Evolutionary conservation across 1,284 basidiomycete genomes (phyloP).

Genomic region (Phylloporus sp.): DNA sequence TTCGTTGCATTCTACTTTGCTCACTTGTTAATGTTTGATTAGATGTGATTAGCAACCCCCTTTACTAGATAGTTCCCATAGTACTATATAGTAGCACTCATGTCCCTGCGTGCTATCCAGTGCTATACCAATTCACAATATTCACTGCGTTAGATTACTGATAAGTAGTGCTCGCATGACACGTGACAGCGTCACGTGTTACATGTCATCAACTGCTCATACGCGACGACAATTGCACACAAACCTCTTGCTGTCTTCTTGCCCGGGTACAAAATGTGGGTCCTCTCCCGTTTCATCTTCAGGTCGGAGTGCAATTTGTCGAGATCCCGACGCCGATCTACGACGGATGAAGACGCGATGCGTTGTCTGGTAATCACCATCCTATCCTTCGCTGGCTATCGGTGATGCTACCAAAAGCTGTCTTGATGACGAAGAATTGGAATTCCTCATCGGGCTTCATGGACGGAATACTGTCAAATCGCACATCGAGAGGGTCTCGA

Average conservation of each 20-base stretch:
- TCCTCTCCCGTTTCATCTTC: constrained; percentile 1
- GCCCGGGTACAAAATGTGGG: constrained; percentile 92
- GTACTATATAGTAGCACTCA: no score
- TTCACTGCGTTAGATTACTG: no score
- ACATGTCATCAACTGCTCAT: no score
- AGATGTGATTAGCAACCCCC: no score
- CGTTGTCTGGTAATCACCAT: constrained; percentile 73
- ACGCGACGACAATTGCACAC: no score
- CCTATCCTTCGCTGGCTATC: neutral
- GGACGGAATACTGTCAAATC: constrained; percentile 75
- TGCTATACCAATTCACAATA: no score
- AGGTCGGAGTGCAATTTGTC: constrained; percentile 84
- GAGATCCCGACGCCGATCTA: constrained; percentile 84
- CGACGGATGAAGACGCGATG: constrained; percentile 81
- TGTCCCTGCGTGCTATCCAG: no score
- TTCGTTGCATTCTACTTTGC: no score
- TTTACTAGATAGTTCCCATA: no score
- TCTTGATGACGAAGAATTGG: constrained; percentile 87
- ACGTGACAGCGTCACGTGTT: no score
- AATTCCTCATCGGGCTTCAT: constrained; percentile 82
- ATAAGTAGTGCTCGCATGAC: no score
- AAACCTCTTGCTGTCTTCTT: constrained; percentile 91
- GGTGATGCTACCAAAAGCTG: constrained; percentile 57
- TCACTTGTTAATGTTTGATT: no score
- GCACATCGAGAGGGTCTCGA: constrained; percentile 77